Percentiles rank a stretch among this genome's conserved stretches.
Evolutionary conservation across 805 yeast genomes (phyloP).

Genomic region (Pichia pseudocactophila): DNA sequence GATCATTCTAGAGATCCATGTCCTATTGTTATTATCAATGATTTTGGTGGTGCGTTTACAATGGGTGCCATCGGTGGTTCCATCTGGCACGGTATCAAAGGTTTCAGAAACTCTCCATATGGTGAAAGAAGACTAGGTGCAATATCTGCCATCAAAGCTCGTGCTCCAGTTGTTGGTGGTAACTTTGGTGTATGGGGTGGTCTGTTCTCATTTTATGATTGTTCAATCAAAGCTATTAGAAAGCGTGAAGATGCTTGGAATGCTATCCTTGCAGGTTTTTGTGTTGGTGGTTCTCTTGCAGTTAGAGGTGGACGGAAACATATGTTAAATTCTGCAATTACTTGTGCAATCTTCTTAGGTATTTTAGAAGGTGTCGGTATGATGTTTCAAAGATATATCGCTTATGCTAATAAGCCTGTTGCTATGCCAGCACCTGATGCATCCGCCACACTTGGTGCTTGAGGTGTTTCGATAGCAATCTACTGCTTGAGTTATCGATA

Average conservation of each 20-base stretch:
- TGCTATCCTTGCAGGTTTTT: constrained; percentile 95
- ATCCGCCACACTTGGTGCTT: constrained; percentile 12
- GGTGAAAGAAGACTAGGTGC: constrained; percentile 94
- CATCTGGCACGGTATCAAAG: constrained; percentile 98
- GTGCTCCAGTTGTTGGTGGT: constrained; percentile 99
- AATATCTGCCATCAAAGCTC: constrained; percentile 79
- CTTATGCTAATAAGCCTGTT: constrained; percentile 69
- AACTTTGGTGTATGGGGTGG: constrained; percentile 99
- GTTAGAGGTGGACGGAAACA: constrained; percentile 98
- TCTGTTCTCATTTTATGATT: constrained; percentile 87
- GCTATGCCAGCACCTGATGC: constrained; percentile 48
- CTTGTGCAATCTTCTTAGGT: constrained; percentile 95
- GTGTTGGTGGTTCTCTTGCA: constrained; percentile 96
- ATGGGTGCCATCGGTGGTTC: constrained; percentile 99
- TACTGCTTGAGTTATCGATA: neutral
- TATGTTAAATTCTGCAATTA: constrained; percentile 90
- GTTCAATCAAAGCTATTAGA: constrained; percentile 90
- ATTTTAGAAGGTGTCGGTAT: constrained; percentile 97
- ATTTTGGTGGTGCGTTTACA: constrained; percentile 98
- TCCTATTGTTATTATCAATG: constrained; percentile 91
- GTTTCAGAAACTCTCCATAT: constrained; percentile 94
- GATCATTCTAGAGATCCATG: constrained; percentile 99
- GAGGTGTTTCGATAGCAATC: neutral
- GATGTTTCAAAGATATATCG: constrained; percentile 86
- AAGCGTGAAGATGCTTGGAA: constrained; percentile 98